Percentiles rank a stretch among this genome's conserved stretches.
Conservation (phyloP, 2,329 filamentous ascomycete genomes). For the Calycina herbarum region DNA sequence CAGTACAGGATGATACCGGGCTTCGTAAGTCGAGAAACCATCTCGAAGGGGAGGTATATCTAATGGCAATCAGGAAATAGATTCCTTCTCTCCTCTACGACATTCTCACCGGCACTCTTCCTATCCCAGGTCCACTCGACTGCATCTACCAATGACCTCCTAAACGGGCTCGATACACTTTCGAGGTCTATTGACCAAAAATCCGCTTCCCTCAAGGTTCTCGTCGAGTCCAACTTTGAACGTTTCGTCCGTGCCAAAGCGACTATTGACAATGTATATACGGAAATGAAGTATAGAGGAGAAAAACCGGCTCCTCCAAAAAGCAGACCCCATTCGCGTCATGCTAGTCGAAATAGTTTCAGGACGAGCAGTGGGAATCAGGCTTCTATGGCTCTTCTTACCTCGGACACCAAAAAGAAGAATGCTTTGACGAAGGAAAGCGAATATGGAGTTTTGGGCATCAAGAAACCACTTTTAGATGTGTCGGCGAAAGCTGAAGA, state of each 20-base stretch:
- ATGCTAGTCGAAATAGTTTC: conserved; percentile 41
- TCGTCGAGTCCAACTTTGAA: conserved; percentile 98
- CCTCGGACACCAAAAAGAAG: conserved; percentile 67
- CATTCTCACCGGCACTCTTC: conserved; percentile 89
- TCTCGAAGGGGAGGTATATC: conserved; percentile 15
- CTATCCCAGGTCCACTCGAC: conserved; percentile 87
- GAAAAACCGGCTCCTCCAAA: conserved; percentile 49
- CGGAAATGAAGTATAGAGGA: conserved; percentile 84
- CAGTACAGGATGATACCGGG: conserved; percentile 79
- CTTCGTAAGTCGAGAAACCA: conserved; percentile 57
- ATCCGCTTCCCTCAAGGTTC: conserved; percentile 90
- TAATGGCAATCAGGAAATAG: conserved; percentile 65
- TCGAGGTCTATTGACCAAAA: conserved; percentile 96
- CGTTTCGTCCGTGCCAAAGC: conserved; percentile 96
- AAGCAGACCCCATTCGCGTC: conserved; percentile 37
- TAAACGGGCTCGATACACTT: conserved; percentile 80
- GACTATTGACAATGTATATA: conserved; percentile 98
- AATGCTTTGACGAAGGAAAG: conserved; percentile 91
- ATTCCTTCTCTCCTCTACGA: conserved; percentile 92
- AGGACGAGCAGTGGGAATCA: conserved; percentile 42
- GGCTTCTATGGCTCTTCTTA: conserved; percentile 30
- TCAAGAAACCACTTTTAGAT: conserved; percentile 84
- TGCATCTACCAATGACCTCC: conserved; percentile 77
- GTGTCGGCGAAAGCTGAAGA: conserved; percentile 94
- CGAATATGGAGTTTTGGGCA: conserved; percentile 84